A percentile compares a stretch with the other conserved stretches of the same genome.
Evolutionary conservation across 2,329 filamentous ascomycete species (phyloP).

Genomic region (Neopestalotiopsis sp.): DNA sequence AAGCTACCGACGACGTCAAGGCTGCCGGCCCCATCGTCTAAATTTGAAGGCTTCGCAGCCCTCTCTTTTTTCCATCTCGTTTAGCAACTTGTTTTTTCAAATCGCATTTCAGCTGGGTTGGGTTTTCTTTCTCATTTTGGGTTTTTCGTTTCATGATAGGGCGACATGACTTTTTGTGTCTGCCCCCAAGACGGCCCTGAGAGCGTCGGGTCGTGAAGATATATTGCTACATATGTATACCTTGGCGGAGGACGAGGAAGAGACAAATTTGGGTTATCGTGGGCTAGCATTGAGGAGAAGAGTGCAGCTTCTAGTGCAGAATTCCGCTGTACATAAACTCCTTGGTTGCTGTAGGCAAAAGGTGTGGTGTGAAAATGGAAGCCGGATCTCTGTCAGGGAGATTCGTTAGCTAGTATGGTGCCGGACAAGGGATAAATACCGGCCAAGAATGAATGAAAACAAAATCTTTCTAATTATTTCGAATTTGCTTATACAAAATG

Average conservation of each 20-base stretch:
- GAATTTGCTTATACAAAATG: too few species aligned
- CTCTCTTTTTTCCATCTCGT: not conserved
- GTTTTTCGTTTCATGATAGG: not conserved
- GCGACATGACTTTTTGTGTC: conserved; percentile 1
- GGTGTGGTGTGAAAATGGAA: not conserved
- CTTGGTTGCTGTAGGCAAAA: not conserved
- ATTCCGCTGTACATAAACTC: not conserved
- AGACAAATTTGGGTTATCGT: not conserved
- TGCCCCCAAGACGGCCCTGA: not conserved
- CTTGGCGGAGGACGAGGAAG: not conserved
- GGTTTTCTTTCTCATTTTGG: not conserved
- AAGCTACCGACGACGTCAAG: conserved; percentile 82
- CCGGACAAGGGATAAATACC: not conserved
- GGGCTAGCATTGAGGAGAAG: not conserved
- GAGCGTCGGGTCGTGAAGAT: not conserved
- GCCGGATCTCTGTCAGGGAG: not conserved
- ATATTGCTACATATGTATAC: not conserved
- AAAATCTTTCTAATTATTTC: not conserved
- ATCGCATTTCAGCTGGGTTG: conserved; percentile 5
- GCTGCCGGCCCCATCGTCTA: conserved; percentile 62
- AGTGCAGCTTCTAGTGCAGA: conserved; percentile 2
- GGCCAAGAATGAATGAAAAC: not conserved
- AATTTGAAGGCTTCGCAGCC: conserved; percentile 13
- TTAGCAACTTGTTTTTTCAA: not conserved
- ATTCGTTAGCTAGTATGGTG: not conserved